Evolutionary conservation across 176 grass and related monocot species (phyloP).

Genomic region (Rhynchospora pubera): DNA sequence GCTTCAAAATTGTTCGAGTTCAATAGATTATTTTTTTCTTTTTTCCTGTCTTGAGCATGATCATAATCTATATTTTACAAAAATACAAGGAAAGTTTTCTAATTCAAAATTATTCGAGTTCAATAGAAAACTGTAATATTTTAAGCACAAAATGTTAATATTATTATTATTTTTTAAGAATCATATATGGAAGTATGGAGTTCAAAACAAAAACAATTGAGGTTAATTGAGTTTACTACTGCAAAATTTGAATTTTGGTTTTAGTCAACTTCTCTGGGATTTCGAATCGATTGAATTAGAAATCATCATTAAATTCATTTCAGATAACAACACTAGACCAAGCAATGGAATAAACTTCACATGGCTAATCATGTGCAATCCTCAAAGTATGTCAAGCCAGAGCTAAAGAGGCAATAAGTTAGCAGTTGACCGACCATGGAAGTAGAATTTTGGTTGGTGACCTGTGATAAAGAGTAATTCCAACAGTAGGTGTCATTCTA

Average conservation of each 20-base stretch:
- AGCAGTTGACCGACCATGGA: conserved; percentile 32
- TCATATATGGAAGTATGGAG: background rate
- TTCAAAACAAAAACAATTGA: conserved; percentile 29
- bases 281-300: background rate
- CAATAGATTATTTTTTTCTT: background rate
- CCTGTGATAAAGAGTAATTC: background rate
- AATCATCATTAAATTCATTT: background rate
- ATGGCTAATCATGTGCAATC: conserved; percentile 43
- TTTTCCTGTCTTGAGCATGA: background rate
- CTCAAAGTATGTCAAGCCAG: conserved; percentile 25
- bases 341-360: conserved; percentile 27
- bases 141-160: background rate
- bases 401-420: conserved; percentile 13
- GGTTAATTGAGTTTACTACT: background rate
- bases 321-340: conserved; percentile 10
- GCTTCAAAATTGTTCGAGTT: too few relatives aligned
- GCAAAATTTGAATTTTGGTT: conserved; percentile 23
- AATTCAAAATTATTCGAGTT: too few relatives aligned
- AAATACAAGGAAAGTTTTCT: too few relatives aligned
- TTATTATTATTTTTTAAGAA: background rate
- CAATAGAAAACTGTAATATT: too few relatives aligned
- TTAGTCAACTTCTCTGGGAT: background rate
- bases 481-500: background rate
- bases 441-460: conserved; percentile 29
- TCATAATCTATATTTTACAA: too few relatives aligned